phyloP scores from a whole-genome alignment of 176 grass and related monocot genomes.

The Triticum urartu region DNA sequence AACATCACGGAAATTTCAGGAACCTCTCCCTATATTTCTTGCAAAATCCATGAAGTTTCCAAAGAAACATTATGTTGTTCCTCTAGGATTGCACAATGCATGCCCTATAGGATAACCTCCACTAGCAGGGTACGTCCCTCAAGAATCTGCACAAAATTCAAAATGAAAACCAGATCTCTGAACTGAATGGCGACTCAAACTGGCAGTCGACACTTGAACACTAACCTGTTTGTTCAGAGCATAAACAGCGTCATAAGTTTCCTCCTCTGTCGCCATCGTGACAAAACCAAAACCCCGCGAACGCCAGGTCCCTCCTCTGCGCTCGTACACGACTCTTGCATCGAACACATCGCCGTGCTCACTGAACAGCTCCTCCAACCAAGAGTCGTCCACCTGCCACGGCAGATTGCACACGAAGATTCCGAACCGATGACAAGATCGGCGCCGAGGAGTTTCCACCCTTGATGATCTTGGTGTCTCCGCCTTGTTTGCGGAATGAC shows the following conservation, averaged over 20 bases:
- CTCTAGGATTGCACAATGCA: too few relatives aligned
- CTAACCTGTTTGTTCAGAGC: constrained; percentile 77
- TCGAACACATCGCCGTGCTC: constrained; percentile 73
- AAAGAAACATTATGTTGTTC: too few relatives aligned
- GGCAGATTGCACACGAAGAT: constrained; percentile 76
- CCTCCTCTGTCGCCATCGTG: constrained; percentile 64
- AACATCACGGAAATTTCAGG: too few relatives aligned
- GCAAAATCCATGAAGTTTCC: too few relatives aligned
- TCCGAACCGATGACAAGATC: constrained; percentile 35
- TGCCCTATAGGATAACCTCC: too few relatives aligned
- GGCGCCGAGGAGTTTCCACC: constrained; percentile 47
- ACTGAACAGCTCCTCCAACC: constrained; percentile 69
- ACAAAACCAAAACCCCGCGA: constrained; percentile 87
- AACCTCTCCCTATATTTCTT: too few relatives aligned
- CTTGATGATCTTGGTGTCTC: constrained; percentile 35
- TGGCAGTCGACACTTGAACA: too few relatives aligned
- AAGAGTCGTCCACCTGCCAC: constrained; percentile 77
- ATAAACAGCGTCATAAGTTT: constrained; percentile 68
- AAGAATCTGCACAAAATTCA: too few relatives aligned
- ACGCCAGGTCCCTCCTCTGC: constrained; percentile 57
- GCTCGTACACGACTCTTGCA: constrained; percentile 63
- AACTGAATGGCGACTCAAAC: too few relatives aligned
- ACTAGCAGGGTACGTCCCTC: too few relatives aligned
- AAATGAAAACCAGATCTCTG: too few relatives aligned
- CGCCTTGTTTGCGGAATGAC: constrained; percentile 46